Base-by-base conservation (phyloP, 495 filamentous ascomycete genomes). In the Tuber borchii region DNA sequence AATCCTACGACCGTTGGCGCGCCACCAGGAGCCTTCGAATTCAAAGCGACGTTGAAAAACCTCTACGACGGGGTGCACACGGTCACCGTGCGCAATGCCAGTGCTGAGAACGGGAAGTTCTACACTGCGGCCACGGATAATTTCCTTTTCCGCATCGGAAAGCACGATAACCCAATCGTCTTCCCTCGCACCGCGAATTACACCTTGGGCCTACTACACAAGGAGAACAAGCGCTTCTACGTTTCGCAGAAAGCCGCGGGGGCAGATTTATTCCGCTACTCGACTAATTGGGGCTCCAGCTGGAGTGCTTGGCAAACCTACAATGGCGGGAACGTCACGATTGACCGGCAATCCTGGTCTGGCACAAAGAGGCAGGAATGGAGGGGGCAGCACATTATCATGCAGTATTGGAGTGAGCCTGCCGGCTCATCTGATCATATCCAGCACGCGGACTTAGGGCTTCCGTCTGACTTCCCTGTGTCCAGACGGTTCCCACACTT, bases 11-110 rank as follows among this genome's bases (percentile, higher is more conserved):
- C 22, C 17, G 73, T 78, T 22, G 85, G 85, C 9, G 76, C 83
- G 44, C 80, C 77, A 0, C 84, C 89, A 19, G 87, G 86, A 9
- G 78, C 80, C 12, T 93, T 90, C 88, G 82, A 79, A 6, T 89
- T 87, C 84, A 84, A 78, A 16, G 87, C 86, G 3, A 89, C 84
- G n/a, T 73, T 93, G 72, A 84, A 76, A 16, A 86, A 89, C 43
- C 89, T 92, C 2, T 87, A 87, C 26, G 88, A 93, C 73, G 91
- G 91, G 71, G 84, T 93, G n/a, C 87, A 93, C 78, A 84, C 85
- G 44, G 75, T 92, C 73, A 91, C 89, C 0, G 83, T 93, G 69
- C 86, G 84, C 45, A 91, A 91, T 65, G 86, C 87, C 26, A 85
- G 85, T 6, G 85, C 83, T 20, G 76, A 73, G 7, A 77, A 85